Conservation (phyloP, 2,329 filamentous ascomycete genomes). For the Aureobasidium sp. region DNA sequence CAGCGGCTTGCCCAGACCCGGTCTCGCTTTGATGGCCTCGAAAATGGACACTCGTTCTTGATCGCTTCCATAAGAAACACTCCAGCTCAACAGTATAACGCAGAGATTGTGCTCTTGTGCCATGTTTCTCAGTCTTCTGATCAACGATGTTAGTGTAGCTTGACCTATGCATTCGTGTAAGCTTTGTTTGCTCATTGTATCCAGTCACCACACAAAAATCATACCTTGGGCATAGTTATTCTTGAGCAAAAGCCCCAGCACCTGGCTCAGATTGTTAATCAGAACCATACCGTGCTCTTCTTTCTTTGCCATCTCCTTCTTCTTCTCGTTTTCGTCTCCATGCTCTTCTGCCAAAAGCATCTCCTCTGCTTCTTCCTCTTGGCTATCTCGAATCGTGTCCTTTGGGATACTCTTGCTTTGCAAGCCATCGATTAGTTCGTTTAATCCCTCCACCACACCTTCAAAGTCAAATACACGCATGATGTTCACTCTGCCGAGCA, state of each 20-base stretch:
- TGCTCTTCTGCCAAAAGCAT: not conserved
- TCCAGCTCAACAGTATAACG: constrained; percentile 34
- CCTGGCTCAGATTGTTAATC: constrained; percentile 33
- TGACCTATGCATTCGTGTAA: constrained; percentile 24
- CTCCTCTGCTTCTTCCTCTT: constrained; percentile 29
- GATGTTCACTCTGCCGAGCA: constrained; percentile 39
- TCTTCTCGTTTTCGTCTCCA: not conserved
- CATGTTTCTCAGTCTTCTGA: constrained; percentile 34
- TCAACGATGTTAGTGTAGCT: constrained; percentile 33
- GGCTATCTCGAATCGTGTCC: constrained; percentile 27
- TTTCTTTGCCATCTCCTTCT: not conserved
- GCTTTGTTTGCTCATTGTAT: too few species aligned
- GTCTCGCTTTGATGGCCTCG: constrained; percentile 28
- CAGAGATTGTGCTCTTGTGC: constrained; percentile 30
- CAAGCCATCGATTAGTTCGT: constrained; percentile 35
- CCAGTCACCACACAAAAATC: too few species aligned
- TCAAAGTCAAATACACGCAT: constrained; percentile 45
- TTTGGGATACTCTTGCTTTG: constrained; percentile 13
- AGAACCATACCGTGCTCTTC: constrained; percentile 27
- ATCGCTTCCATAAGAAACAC: constrained; percentile 12
- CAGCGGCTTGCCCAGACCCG: constrained; percentile 32
- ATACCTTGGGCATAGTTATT: constrained; percentile 30
- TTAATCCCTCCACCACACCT: constrained; percentile 39
- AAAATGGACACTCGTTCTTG: constrained; percentile 32
- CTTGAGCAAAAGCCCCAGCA: constrained; percentile 31